These are phyloP conservation scores for Colletotrichum spinosum DNA, from an alignment of 2,329 filamentous ascomycete genomes.

Conservation along the genomic window DNA sequence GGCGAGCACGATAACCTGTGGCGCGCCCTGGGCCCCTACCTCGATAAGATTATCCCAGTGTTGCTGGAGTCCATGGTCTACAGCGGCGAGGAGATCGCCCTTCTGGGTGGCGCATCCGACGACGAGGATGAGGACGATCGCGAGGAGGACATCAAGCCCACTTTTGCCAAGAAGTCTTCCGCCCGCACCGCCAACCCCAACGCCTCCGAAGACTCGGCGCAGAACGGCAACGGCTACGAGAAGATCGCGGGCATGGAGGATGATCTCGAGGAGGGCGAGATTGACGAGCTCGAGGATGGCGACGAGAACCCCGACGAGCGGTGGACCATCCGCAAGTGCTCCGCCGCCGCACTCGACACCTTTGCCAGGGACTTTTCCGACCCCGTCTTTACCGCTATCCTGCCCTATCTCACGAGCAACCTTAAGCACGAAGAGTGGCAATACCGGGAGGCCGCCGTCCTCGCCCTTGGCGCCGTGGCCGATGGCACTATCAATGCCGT, in stretches of 20 bases:
- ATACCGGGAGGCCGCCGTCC: constrained; percentile 90
- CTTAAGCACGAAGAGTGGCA: constrained; percentile 91
- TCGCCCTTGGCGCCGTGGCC: constrained; percentile 93
- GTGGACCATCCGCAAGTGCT: constrained; percentile 98
- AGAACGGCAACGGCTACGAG: constrained; percentile 66
- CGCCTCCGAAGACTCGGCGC: constrained; percentile 61
- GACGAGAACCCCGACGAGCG: constrained; percentile 87
- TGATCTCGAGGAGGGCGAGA: constrained; percentile 88
- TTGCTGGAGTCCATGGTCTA: constrained; percentile 97
- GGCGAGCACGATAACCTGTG: constrained; percentile 88
- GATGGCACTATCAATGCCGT: constrained; percentile 94
- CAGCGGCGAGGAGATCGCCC: constrained; percentile 89
- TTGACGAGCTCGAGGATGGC: constrained; percentile 76
- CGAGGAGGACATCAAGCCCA: constrained; percentile 89
- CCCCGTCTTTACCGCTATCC: constrained; percentile 88
- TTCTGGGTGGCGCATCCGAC: constrained; percentile 85
- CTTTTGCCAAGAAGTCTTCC: constrained; percentile 80
- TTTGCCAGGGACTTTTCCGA: constrained; percentile 91
- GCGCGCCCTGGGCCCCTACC: constrained; percentile 79
- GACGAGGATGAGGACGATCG: constrained; percentile 94
- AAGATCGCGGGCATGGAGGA: constrained; percentile 73
- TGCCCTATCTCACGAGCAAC: constrained; percentile 93
- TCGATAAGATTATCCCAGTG: constrained; percentile 88
- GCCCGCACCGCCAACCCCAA: constrained; percentile 71
- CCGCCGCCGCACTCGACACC: constrained; percentile 92